These are phyloP conservation scores for Endoconidiophora laricicola DNA, from an alignment of 2,329 filamentous ascomycete species.

Conservation along the genomic window DNA sequence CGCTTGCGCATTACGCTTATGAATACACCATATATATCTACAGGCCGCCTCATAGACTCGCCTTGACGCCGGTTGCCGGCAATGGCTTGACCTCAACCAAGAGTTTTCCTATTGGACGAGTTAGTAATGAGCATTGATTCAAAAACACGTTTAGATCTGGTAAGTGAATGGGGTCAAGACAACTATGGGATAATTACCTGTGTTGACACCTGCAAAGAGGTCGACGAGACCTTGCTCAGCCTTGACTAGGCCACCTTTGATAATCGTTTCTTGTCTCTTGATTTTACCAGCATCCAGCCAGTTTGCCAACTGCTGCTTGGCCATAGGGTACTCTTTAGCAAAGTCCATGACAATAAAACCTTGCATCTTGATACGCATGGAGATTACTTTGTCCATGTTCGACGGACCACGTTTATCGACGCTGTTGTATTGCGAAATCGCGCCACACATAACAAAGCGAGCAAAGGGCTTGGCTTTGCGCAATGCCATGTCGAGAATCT, in stretches of 20 bases:
- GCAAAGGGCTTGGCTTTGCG: constrained; percentile 43
- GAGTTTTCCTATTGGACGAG: constrained; percentile 18
- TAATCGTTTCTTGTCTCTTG: constrained; percentile 52
- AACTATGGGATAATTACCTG: constrained; percentile 31
- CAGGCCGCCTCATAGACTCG: neutral
- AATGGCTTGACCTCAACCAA: constrained; percentile 34
- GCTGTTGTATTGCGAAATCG: constrained; percentile 53
- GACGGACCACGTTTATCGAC: constrained; percentile 34
- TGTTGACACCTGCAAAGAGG: constrained; percentile 54
- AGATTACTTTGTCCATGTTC: constrained; percentile 34
- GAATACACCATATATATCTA: no score
- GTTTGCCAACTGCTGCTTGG: constrained; percentile 41
- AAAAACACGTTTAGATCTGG: neutral
- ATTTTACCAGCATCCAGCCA: constrained; percentile 61
- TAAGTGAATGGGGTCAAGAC: no score
- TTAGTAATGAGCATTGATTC: neutral
- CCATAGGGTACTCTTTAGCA: constrained; percentile 36
- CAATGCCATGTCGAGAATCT: constrained; percentile 51
- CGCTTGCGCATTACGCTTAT: no score
- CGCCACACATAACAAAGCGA: constrained; percentile 56
- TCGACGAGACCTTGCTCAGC: constrained; percentile 47
- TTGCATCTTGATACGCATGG: constrained; percentile 44
- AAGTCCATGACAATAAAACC: constrained; percentile 63
- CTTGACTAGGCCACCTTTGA: constrained; percentile 48
- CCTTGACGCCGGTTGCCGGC: neutral